Conservation (phyloP, 2,329 filamentous ascomycete species). For the Epichloe hybrida region DNA sequence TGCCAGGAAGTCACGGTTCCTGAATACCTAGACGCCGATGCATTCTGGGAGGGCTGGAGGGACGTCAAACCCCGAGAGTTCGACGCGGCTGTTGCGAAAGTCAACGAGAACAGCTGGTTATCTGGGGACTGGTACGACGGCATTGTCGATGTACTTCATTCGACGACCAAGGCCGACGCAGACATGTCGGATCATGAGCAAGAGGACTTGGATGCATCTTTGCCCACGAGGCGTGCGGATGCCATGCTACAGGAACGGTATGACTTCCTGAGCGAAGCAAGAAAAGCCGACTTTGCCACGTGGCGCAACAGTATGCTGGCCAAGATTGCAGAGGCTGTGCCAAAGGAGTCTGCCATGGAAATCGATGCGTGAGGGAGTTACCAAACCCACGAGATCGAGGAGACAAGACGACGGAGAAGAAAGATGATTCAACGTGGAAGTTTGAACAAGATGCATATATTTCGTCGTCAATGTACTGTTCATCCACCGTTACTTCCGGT, state of each 20-base stretch:
- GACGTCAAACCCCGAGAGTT: constrained; percentile 39
- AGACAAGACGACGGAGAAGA: no score
- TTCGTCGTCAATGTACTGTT: neutral
- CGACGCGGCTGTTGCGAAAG: constrained; percentile 45
- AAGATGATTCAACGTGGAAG: neutral
- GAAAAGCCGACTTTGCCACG: constrained; percentile 42
- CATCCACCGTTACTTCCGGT: no score
- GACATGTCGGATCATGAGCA: constrained; percentile 21
- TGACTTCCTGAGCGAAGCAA: constrained; percentile 55
- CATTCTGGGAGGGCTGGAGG: constrained; percentile 38
- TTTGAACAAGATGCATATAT: neutral
- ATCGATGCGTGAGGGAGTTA: constrained; percentile 15
- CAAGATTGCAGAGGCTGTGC: constrained; percentile 35
- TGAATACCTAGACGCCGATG: constrained; percentile 30
- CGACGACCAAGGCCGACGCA: constrained; percentile 20
- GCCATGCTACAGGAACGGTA: constrained; percentile 67
- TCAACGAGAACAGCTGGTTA: constrained; percentile 45
- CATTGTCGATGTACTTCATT: constrained; percentile 39
- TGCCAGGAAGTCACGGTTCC: constrained; percentile 26
- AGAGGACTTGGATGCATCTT: constrained; percentile 16
- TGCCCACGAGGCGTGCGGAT: constrained; percentile 36
- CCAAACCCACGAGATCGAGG: neutral
- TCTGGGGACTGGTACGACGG: constrained; percentile 49
- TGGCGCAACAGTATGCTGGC: constrained; percentile 52
- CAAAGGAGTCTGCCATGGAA: constrained; percentile 19